Evolutionary conservation across 345 rosid species (phyloP), one percentile per base, ranked within the genome.

Genomic region (Streptanthus diversifolius): DNA sequence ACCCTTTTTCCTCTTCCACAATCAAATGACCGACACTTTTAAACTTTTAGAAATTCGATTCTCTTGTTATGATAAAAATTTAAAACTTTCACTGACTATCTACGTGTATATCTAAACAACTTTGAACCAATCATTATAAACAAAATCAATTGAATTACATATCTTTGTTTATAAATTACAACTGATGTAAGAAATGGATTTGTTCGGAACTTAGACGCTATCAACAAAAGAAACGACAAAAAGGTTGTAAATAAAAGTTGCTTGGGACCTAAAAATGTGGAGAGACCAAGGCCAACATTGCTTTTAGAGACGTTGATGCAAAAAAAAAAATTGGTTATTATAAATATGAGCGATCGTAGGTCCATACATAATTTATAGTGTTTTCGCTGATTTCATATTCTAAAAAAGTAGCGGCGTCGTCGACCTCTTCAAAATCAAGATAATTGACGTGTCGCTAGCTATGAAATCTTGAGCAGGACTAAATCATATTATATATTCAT

Each of bases 21-120:
- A 1, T 68, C 49, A 41, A 54, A 62, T 76, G 79, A 75, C 75
- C 79, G 79, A 76, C 79, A 76, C 66, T 76, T 75, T 37, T 10
- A 2, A 9, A 14, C 68, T 58, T 69, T 63, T 62, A 11, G 22
- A 69, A 68, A 52, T 61, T 43, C 13, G 13, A 47, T 59, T 62
- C 24, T 43, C 21, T 66, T 59, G 13, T 48, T 14, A 25, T 53
- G 39, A 76, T 17, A 13, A 30, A 22, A 27, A 18, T 8, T 59
- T 61, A 27, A 17, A 55, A 27, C 2, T 47, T 55, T 55, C 51
- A 45, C 63, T 63, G 15, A n/a, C 7, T 56, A 21, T 48, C 10
- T 18, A 4, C 37, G 5, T 56, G 56, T 24, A 36, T 47, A 13
- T 52, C 35, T 18, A 15, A 29, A 32, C 1, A 29, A 2, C 5